Evolutionary conservation across 768 basidiomycete species (phyloP).

Genomic region (Tricholoma bakamatsutake): DNA sequence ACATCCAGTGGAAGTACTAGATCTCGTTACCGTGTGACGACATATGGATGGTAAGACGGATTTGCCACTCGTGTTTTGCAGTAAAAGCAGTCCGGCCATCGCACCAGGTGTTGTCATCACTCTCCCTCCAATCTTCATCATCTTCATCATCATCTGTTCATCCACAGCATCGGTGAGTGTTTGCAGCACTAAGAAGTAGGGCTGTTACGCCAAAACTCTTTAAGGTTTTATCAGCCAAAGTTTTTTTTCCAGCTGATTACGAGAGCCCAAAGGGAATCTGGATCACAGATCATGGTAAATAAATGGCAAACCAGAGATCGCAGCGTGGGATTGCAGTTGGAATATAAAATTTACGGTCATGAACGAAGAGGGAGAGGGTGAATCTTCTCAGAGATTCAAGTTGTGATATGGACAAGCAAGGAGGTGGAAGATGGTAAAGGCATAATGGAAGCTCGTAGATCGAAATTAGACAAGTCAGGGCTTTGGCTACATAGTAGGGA

Average conservation of each 20-base stretch:
- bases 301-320: background rate
- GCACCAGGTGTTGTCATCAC: background rate
- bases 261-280: slow-evolving; percentile 21
- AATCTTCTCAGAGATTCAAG: slow-evolving; percentile 23
- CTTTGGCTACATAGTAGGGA: slow-evolving; percentile 15
- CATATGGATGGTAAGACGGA: slow-evolving; percentile 26
- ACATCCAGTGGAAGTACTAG: background rate
- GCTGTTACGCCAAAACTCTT: slow-evolving; percentile 29
- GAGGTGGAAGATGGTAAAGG: slow-evolving; percentile 29
- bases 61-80: slow-evolving; percentile 12
- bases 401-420: slow-evolving; percentile 19
- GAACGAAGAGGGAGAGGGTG: slow-evolving; percentile 21
- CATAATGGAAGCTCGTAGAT: slow-evolving; percentile 31
- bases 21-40: slow-evolving; percentile 26
- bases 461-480: slow-evolving; percentile 20
- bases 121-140: background rate
- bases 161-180: background rate
- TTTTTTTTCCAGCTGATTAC: slow-evolving; percentile 12
- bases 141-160: slow-evolving; percentile 12
- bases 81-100: background rate
- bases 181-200: slow-evolving; percentile 20
- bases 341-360: slow-evolving; percentile 20
- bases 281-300: background rate
- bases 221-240: slow-evolving; percentile 21
- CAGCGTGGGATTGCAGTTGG: background rate